Conservation (phyloP, 495 filamentous ascomycete species). For the Daldinia caldariorum region DNA sequence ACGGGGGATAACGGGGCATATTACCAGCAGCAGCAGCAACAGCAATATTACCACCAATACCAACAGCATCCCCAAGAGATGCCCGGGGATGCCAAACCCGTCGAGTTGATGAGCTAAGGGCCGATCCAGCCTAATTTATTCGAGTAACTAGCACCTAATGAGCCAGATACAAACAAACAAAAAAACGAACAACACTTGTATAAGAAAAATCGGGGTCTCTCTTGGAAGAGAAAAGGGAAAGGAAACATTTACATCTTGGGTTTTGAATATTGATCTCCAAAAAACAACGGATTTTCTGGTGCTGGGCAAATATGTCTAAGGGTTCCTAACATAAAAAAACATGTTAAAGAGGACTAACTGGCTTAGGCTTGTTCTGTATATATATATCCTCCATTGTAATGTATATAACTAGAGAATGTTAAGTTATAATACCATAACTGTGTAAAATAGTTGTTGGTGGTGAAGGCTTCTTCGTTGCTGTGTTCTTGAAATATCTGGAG, state of each 20-base stretch:
- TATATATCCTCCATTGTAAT: not conserved
- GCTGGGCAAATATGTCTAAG: not conserved
- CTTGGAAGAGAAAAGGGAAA: not conserved
- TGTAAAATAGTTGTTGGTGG: not conserved
- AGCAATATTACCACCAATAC: slow-evolving; percentile 15
- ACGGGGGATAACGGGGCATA: slow-evolving; percentile 5
- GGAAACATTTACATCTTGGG: not conserved
- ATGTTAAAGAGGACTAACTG: not conserved
- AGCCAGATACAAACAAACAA: not conserved
- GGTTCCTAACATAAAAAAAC: not conserved
- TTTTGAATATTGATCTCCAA: not conserved
- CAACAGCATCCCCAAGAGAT: slow-evolving; percentile 33
- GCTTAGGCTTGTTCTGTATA: not conserved
- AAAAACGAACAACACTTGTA: not conserved
- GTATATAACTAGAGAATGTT: not conserved
- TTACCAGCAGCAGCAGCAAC: slow-evolving; percentile 22
- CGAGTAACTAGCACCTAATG: no score
- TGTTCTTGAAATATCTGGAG: not conserved
- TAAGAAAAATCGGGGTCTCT: not conserved
- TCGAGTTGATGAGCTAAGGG: slow-evolving; percentile 44
- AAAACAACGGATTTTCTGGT: not conserved
- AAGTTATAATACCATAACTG: not conserved
- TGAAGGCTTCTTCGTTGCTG: not conserved
- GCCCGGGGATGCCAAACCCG: slow-evolving; percentile 29
- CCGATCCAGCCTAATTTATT: slow-evolving; percentile 14